Percentiles rank a stretch among this genome's conserved stretches.
phyloP scores from a whole-genome alignment of 805 yeast species.

The Metschnikowia arizonensis region DNA sequence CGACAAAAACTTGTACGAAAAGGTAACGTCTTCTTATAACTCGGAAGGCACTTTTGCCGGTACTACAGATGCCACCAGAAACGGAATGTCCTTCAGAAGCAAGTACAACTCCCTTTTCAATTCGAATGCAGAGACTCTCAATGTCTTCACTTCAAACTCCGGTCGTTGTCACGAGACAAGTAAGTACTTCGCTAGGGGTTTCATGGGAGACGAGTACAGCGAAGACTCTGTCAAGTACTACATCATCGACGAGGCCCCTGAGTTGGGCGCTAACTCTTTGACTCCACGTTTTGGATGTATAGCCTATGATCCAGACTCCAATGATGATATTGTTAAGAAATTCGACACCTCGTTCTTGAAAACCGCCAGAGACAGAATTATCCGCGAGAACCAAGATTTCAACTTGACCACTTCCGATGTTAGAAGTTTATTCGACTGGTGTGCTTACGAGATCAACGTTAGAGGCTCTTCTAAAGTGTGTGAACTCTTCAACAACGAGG shows the following conservation, averaged over 20 bases:
- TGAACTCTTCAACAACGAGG: conserved; percentile 61
- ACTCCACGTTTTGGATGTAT: conserved; percentile 49
- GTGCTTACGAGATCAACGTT: conserved; percentile 74
- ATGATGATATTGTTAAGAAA: conserved; percentile 22
- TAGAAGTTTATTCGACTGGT: conserved; percentile 50
- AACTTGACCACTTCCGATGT: conserved; percentile 53
- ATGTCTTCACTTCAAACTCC: conserved; percentile 53
- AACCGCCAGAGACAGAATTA: conserved; percentile 55
- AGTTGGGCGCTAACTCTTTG: conserved; percentile 55
- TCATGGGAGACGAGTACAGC: conserved; percentile 43
- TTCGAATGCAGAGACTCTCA: conserved; percentile 29
- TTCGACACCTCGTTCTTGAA: conserved; percentile 44
- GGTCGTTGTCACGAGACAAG: conserved; percentile 56
- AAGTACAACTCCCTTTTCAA: conserved; percentile 48
- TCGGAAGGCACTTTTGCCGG: conserved; percentile 49
- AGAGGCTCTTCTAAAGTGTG: conserved; percentile 67
- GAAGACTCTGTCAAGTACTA: conserved; percentile 32
- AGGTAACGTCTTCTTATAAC: conserved; percentile 48
- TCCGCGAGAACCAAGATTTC: conserved; percentile 49
- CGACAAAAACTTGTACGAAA: conserved; percentile 38
- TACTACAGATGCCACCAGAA: conserved; percentile 41
- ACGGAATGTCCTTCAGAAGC: conserved; percentile 47
- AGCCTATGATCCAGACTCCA: conserved; percentile 31
- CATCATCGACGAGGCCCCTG: conserved; percentile 43
- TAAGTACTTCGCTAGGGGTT: conserved; percentile 54